Base-by-base conservation (phyloP, 148 eudicot species). In the Chenopodium formosanum region DNA sequence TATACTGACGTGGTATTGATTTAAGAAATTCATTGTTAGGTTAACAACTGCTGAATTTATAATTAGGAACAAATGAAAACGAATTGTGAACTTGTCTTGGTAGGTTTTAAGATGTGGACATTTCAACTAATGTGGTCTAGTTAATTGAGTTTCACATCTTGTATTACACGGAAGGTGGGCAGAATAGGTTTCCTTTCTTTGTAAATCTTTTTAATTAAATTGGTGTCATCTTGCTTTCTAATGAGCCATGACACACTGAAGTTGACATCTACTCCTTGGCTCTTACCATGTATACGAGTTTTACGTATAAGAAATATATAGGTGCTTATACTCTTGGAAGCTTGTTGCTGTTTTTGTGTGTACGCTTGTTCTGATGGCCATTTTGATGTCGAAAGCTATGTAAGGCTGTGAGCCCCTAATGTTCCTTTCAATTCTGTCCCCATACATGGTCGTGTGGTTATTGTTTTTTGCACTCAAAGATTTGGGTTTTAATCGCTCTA, bases 41-140 rank as follows among this genome's bases (percentile, higher is more conserved):
- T 73, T 3, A 72, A 80, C 69, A 29, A 64, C 82, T 74, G 67
- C 29, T 34, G 29, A 16, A n/a, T 19, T 70, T 40, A 40, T 40
- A 40, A 40, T 40, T 29, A 25, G 29, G n/a, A 8, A 58, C 37
- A 37, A 80, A 46, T 58, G 10, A 70, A 52, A 37, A 29, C 1
- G 78, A 44, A 22, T 25, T 44, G 27, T 70, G 4, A 70, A 17
- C 74, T 65, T 78, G 73, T 50, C 16, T 27, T 67, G 82, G 76
- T 83, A 53, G 79, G 82, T 79, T 79, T 53, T 22, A 23, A 44
- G 85, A 79, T 74, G 82, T 74, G 70, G 82, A 83, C 82, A 74
- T 74, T 70, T 79, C 47, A 83, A 74, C 74, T 73, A 7, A 48
- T 78, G 75, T 16, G 16, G 65, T 63, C 78, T 80, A 72, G 20